Percentiles rank a stretch among this genome's conserved stretches.
phyloP scores from a whole-genome alignment of 257 asterid genomes.

The Ehretia macrophylla region DNA sequence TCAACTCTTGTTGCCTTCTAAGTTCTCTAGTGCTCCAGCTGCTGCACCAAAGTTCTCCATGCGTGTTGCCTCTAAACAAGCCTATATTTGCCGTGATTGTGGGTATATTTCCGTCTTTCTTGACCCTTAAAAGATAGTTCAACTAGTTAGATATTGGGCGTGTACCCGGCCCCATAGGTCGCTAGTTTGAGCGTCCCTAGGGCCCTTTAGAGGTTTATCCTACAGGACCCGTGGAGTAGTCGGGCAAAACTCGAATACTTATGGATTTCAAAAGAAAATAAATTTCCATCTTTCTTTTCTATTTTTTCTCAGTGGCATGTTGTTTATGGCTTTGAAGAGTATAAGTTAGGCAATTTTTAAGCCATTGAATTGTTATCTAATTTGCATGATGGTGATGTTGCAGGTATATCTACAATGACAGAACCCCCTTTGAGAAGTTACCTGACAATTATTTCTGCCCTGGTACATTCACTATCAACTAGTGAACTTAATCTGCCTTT shows the following conservation, averaged over 20 bases:
- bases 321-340: neutral
- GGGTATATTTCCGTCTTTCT: slow-evolving; percentile 40
- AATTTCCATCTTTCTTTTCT: neutral
- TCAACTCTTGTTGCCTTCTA: slow-evolving; percentile 43
- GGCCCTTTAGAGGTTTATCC: too few relatives aligned
- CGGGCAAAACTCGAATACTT: too few relatives aligned
- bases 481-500: neutral
- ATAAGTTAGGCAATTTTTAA: too few relatives aligned
- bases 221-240: too few relatives aligned
- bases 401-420: slow-evolving; percentile 85
- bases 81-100: slow-evolving; percentile 95
- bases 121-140: too few relatives aligned
- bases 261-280: too few relatives aligned
- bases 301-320: neutral
- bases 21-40: slow-evolving; percentile 26
- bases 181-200: too few relatives aligned
- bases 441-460: slow-evolving; percentile 86
- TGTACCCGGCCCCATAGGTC: too few relatives aligned
- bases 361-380: neutral
- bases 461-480: slow-evolving; percentile 36
- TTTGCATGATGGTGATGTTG: slow-evolving; percentile 23
- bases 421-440: slow-evolving; percentile 85
- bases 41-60: slow-evolving; percentile 65
- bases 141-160: too few relatives aligned
- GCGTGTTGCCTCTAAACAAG: slow-evolving; percentile 80